Evolutionary conservation across 169 alveolate genomes (phyloP).

Genomic region (Plasmodium malariae): DNA sequence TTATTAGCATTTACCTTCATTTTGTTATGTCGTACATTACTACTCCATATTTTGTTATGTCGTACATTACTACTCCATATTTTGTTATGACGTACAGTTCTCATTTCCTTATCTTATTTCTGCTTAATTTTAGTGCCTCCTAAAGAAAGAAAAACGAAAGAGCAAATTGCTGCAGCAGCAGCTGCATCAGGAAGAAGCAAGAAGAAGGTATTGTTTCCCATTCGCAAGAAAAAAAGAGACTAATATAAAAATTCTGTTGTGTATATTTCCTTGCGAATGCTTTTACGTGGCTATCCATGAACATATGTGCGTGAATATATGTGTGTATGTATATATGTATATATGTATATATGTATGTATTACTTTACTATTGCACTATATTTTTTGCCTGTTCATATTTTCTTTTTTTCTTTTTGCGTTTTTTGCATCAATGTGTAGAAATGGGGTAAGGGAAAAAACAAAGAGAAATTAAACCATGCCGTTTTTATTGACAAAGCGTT

Average conservation of each 20-base stretch:
- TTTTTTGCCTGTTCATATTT: neutral
- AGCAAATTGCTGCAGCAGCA: slow-evolving; percentile 79
- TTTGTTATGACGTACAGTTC: neutral
- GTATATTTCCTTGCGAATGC: neutral
- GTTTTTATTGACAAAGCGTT: slow-evolving; percentile 95
- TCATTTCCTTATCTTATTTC: neutral
- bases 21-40: no score
- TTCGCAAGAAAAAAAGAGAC: no score
- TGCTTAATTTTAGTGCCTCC: slow-evolving; percentile 72
- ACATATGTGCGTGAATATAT: neutral
- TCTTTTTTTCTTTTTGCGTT: slow-evolving; percentile 8
- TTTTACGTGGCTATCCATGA: neutral
- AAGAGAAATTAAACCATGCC: slow-evolving; percentile 96
- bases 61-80: neutral
- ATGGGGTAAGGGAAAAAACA: slow-evolving; percentile 93
- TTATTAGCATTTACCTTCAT: no score
- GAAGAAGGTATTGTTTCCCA: slow-evolving; percentile 73
- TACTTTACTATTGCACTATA: neutral
- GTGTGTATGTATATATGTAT: neutral
- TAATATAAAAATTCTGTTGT: no score
- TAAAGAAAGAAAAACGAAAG: slow-evolving; percentile 77
- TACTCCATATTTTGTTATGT: no score
- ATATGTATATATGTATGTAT: neutral
- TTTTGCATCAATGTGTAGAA: slow-evolving; percentile 80
- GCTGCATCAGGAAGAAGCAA: slow-evolving; percentile 79